These are phyloP conservation scores for Cyphellophora europaea DNA, from an alignment of 2,329 filamentous ascomycete genomes.

Conservation along the genomic window DNA sequence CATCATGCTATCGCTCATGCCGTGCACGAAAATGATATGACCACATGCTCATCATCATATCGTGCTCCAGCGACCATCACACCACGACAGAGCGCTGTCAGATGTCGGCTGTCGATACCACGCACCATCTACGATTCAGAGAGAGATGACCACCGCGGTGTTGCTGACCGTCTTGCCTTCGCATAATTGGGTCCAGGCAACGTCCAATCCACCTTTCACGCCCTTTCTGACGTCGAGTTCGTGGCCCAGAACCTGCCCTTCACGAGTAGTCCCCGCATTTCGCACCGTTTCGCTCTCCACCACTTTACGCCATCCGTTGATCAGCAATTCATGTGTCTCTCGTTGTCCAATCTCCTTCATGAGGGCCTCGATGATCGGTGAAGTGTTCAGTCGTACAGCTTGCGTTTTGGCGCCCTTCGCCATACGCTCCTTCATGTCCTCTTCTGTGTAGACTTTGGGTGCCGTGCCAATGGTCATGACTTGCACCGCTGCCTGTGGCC, in stretches of 20 bases:
- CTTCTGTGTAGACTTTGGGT: conserved; percentile 2
- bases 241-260: conserved; percentile 3
- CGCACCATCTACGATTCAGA: too few species aligned
- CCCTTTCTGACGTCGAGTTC: conserved; percentile 3
- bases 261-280: not conserved
- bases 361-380: conserved; percentile 2
- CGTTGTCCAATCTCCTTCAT: conserved; percentile 3
- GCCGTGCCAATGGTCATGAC: conserved; percentile 3
- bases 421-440: conserved; percentile 2
- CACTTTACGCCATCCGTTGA: conserved; percentile 3
- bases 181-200: conserved; percentile 4
- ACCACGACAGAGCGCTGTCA: too few species aligned
- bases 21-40: too few species aligned
- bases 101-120: too few species aligned
- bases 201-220: conserved; percentile 4
- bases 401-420: not conserved
- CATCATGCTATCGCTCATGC: too few species aligned
- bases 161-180: conserved; percentile 2
- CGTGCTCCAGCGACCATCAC: too few species aligned
- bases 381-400: conserved; percentile 3
- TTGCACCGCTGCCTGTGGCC: not conserved
- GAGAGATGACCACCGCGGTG: too few species aligned
- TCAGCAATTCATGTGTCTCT: not conserved
- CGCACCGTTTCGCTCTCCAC: not conserved
- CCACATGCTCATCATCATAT: too few species aligned